Base-by-base conservation (phyloP, 257 asterid genomes). In the Craterostigma plantagineum region DNA sequence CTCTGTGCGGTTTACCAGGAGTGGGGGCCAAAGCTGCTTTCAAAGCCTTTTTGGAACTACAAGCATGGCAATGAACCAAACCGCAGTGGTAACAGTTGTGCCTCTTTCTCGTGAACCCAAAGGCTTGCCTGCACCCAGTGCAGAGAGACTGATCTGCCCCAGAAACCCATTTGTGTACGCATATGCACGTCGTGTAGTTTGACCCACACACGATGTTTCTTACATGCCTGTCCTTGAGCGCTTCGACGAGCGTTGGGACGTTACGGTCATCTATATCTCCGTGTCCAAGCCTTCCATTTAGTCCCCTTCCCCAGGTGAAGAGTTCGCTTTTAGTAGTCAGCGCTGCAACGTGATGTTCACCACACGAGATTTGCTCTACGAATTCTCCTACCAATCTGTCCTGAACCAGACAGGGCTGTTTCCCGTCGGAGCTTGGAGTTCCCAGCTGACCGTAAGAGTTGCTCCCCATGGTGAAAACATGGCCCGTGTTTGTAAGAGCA, bases 1-100 rank as follows among this genome's bases (percentile, higher is more conserved):
- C 95, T 4, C 98, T 70, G 51, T 90, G 95, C 23, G 95, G 98
- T 52, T 83, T 90, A 35, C 92, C 91, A 0, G 98, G 91, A 51
- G 87, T 90, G 4, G 97, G 98, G 46, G 98, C 92, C 34, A 77
- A 71, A 30, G 95, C 91, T 1, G 98, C 95, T 60, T 55, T 72
- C 47, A 72, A 11, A 3, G 95, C 95, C 67, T 82, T 87, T 49
- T 73, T 87, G 1, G 95, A 76, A 38, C 95, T 87, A 58, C 98
- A 87, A 12, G 65, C 73, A 60, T 80, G 93, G 54, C 98, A 87
- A 52, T 76, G 92, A 9, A 79, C 95, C 23, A 79, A 62, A 3
- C 98, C 98, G 56, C 98, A 87, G 54, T 87, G 76, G 35, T 70
- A 77, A 47, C 98, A 87, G 54, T 76, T 77, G 18, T 75, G 95